phyloP scores from a whole-genome alignment of 2,329 filamentous ascomycete genomes.

The Talaromyces sp. region DNA sequence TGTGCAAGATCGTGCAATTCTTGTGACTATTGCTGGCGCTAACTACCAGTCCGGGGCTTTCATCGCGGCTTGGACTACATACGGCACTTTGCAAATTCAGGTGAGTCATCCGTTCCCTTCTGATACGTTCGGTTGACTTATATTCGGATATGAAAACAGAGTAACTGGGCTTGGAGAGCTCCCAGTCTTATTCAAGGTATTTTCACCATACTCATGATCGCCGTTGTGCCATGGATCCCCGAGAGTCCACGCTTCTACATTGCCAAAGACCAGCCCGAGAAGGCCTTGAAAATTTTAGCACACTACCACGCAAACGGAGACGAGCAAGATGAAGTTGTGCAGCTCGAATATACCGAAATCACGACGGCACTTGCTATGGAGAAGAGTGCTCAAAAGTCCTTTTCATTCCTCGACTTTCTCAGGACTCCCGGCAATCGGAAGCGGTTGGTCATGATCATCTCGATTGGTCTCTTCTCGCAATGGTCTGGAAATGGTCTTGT shows the following conservation, averaged over 20 bases:
- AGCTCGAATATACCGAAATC: conserved; percentile 37
- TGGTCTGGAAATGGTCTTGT: conserved; percentile 67
- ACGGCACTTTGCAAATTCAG: conserved; percentile 24
- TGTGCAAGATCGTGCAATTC: conserved; percentile 28
- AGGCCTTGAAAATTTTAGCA: conserved; percentile 56
- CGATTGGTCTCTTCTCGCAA: conserved; percentile 50
- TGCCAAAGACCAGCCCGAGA: conserved; percentile 57
- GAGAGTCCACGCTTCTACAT: conserved; percentile 64
- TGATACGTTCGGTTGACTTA: not conserved
- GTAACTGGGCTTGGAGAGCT: conserved; percentile 27
- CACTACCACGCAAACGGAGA: conserved; percentile 59
- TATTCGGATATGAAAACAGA: not conserved
- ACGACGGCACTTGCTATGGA: conserved; percentile 47
- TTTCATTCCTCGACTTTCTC: conserved; percentile 55
- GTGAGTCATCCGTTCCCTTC: conserved; percentile 15
- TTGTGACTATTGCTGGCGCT: conserved; percentile 24
- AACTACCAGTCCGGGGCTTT: conserved; percentile 26
- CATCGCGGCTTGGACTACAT: conserved; percentile 24
- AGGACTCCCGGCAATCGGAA: conserved; percentile 49
- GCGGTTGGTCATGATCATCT: conserved; percentile 31
- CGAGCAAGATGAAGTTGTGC: conserved; percentile 34
- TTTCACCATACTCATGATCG: conserved; percentile 23
- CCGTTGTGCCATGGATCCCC: not conserved
- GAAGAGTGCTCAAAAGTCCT: conserved; percentile 53
- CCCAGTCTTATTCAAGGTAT: conserved; percentile 27